These are phyloP conservation scores for Sergeia podlipaevii DNA, from an alignment of 208 protist species.

Conservation along the genomic window DNA sequence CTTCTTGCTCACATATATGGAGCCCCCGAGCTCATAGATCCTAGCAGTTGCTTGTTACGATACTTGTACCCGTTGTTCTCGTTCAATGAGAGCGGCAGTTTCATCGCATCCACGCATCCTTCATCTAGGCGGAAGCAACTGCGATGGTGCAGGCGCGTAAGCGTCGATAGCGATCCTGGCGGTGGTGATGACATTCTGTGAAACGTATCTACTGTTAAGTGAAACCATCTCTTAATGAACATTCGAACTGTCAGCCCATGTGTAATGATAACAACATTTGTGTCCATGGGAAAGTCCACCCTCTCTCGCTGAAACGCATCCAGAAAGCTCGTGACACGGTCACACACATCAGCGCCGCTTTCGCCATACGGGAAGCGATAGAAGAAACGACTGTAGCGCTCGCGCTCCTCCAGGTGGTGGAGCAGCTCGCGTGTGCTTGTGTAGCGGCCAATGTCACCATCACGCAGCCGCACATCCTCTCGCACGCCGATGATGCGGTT, in stretches of 20 bases:
- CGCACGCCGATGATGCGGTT: slow-evolving; percentile 70
- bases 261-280: slow-evolving; percentile 88
- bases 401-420: slow-evolving; percentile 61
- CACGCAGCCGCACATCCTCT: slow-evolving; percentile 90
- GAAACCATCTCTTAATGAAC: slow-evolving; percentile 91
- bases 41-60: slow-evolving; percentile 84
- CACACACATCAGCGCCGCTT: slow-evolving; percentile 90
- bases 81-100: slow-evolving; percentile 75
- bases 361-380: slow-evolving; percentile 92
- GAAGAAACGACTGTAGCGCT: slow-evolving; percentile 90
- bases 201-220: slow-evolving; percentile 89
- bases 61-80: slow-evolving; percentile 88
- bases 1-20: slow-evolving; percentile 78
- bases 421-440: slow-evolving; percentile 53
- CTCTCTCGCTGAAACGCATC: slow-evolving; percentile 84
- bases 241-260: slow-evolving; percentile 87
- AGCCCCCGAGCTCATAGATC: slow-evolving; percentile 85
- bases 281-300: slow-evolving; percentile 76
- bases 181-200: slow-evolving; percentile 80
- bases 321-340: slow-evolving; percentile 89
- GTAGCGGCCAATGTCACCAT: slow-evolving; percentile 93
- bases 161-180: slow-evolving; percentile 53
- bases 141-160: slow-evolving; percentile 76
- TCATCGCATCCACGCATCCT: slow-evolving; percentile 58
- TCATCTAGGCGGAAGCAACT: slow-evolving; percentile 76